A percentile compares a stretch with the other conserved stretches of the same genome.
These are phyloP conservation scores for Phytophthora agathidicida DNA, from an alignment of 352 stramenopile species.

Conservation along the genomic window DNA sequence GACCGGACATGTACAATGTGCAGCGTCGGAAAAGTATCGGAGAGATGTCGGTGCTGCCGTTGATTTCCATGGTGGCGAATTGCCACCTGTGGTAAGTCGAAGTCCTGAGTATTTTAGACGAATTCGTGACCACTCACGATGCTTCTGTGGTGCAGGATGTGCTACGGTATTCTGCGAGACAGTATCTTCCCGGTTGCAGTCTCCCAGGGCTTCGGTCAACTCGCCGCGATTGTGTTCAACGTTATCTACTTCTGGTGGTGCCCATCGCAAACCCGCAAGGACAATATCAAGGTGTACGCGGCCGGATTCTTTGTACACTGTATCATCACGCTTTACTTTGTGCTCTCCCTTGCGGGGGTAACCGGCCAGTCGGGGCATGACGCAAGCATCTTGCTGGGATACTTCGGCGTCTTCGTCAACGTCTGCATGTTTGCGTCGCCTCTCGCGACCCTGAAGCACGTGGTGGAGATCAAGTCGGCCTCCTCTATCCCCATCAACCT, in stretches of 20 bases:
- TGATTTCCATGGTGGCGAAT: conserved; percentile 24
- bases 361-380: conserved; percentile 28
- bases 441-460: conserved; percentile 44
- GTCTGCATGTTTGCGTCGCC: conserved; percentile 59
- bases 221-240: conserved; percentile 23
- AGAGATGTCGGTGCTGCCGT: conserved; percentile 13
- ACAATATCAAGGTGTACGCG: conserved; percentile 3
- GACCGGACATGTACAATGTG: conserved; percentile 26
- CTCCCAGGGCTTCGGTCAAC: conserved; percentile 16
- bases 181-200: conserved; percentile 33
- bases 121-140: not conserved
- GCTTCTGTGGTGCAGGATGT: conserved; percentile 11
- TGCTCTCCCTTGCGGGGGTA: conserved; percentile 30
- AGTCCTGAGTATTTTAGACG: not conserved
- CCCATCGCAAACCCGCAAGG: conserved; percentile 4
- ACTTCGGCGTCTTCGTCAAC: conserved; percentile 23
- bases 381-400: conserved; percentile 18
- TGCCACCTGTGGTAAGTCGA: conserved; percentile 30
- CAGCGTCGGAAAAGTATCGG: conserved; percentile 27
- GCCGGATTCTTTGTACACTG: conserved; percentile 11
- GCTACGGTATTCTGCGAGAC: conserved; percentile 29
- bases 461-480: conserved; percentile 46
- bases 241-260: conserved; percentile 28
- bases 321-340: conserved; percentile 38
- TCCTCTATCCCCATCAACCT: conserved; percentile 57